Evolutionary conservation across 192 early-diverging fungal species (phyloP).

Genomic region (Backusella liffmaniae): DNA sequence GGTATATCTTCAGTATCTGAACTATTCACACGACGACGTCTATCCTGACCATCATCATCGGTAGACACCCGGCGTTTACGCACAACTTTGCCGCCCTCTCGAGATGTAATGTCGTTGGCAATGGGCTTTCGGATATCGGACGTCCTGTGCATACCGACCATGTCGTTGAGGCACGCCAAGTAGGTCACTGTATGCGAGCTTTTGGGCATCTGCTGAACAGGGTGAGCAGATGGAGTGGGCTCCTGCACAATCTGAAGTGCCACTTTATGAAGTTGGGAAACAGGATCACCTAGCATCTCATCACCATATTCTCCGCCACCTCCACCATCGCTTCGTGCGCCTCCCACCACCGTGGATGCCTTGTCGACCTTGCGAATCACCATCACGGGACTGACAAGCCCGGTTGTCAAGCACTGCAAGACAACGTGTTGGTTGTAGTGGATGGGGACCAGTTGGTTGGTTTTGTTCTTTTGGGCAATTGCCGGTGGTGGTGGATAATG

Average conservation of each 20-base stretch:
- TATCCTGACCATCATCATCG: slow-evolving; percentile 20
- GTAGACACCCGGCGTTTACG: slow-evolving; percentile 39
- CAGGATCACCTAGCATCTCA: slow-evolving; percentile 72
- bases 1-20: slow-evolving; percentile 34
- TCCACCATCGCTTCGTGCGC: slow-evolving; percentile 38
- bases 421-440: slow-evolving; percentile 89
- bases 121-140: slow-evolving; percentile 52
- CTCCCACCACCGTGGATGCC: slow-evolving; percentile 72
- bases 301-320: slow-evolving; percentile 45
- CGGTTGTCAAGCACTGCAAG: slow-evolving; percentile 84
- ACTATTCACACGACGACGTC: slow-evolving; percentile 56
- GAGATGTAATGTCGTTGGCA: background rate
- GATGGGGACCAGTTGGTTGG: slow-evolving; percentile 64
- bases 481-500: slow-evolving; percentile 74
- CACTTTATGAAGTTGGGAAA: slow-evolving; percentile 90
- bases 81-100: slow-evolving; percentile 27
- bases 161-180: slow-evolving; percentile 72
- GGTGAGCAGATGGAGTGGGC: background rate
- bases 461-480: slow-evolving; percentile 65
- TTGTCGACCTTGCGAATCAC: slow-evolving; percentile 85
- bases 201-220: slow-evolving; percentile 37
- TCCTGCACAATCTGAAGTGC: slow-evolving; percentile 77
- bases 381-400: slow-evolving; percentile 77
- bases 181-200: slow-evolving; percentile 51
- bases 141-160: slow-evolving; percentile 70